Percentiles rank a stretch among this genome's conserved stretches.
These are phyloP conservation scores for Metschnikowia chrysomelidarum DNA, from an alignment of 805 yeast genomes.

Conservation along the genomic window DNA sequence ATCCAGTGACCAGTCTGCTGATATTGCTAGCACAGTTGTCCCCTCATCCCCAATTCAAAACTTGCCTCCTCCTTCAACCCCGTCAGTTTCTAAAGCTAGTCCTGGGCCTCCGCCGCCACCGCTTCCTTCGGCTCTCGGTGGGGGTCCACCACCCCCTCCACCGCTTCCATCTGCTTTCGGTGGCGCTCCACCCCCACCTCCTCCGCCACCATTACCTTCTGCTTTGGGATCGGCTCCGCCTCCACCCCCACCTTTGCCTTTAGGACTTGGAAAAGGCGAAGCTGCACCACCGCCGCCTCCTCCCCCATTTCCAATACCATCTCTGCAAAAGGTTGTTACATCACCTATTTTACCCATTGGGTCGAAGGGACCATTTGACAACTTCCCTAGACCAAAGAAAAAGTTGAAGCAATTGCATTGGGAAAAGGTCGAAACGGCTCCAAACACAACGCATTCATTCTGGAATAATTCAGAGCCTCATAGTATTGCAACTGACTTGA, in stretches of 20 bases:
- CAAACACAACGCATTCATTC: constrained; percentile 50
- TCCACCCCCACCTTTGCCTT: constrained; percentile 24
- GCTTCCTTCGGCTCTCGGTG: constrained; percentile 8
- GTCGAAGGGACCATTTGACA: constrained; percentile 34
- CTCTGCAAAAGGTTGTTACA: constrained; percentile 6
- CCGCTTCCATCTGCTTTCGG: constrained; percentile 23
- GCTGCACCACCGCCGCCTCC: constrained; percentile 24
- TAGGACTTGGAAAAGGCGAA: constrained; percentile 23
- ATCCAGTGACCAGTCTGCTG: too few species aligned
- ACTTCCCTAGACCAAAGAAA: constrained; percentile 54
- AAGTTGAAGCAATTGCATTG: constrained; percentile 78
- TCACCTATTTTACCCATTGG: constrained; percentile 16
- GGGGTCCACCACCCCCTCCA: constrained; percentile 23
- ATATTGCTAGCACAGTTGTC: too few species aligned
- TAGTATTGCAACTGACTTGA: constrained; percentile 46
- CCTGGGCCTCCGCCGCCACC: constrained; percentile 25
- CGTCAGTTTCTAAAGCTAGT: too few species aligned
- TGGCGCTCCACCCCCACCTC: constrained; percentile 15
- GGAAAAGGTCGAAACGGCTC: constrained; percentile 61
- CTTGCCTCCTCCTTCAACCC: too few species aligned
- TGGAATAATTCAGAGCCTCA: constrained; percentile 55
- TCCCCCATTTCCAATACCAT: constrained; percentile 26
- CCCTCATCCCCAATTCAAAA: too few species aligned
- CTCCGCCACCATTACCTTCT: constrained; percentile 26
- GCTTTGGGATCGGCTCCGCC: constrained; percentile 24